Evolutionary conservation across 78 protist genomes (phyloP).

Genomic region (Paratrimastix pyriformis): DNA sequence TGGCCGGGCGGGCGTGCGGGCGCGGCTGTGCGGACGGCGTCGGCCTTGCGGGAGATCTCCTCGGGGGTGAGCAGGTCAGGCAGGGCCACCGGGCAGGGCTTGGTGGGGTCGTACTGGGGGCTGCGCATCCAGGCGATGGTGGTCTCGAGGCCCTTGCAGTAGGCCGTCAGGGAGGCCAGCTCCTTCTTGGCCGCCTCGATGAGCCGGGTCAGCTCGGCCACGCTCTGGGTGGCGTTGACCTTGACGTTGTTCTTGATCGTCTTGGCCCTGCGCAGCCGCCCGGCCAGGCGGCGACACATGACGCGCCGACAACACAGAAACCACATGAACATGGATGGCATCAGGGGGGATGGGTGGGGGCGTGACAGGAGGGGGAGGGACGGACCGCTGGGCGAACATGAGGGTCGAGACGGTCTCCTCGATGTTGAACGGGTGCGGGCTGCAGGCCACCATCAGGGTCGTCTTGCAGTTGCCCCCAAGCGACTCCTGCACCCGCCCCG

Average conservation of each 20-base stretch:
- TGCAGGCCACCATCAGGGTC: conserved; percentile 16
- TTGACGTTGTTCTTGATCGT: conserved; percentile 64
- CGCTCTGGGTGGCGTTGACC: conserved; percentile 52
- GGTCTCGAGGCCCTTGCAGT: background rate
- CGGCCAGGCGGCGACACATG: background rate
- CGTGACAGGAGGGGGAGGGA: background rate
- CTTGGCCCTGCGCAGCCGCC: conserved; percentile 52
- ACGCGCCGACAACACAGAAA: background rate
- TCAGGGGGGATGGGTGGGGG: background rate
- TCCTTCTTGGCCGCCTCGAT: conserved; percentile 8
- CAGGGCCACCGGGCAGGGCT: no score
- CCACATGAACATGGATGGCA: background rate
- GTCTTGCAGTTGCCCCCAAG: conserved; percentile 73
- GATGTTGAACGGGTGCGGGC: conserved; percentile 19
- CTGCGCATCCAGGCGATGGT: background rate
- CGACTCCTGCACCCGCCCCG: no score
- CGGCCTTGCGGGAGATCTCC: no score
- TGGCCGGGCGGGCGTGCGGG: no score
- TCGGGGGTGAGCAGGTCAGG: no score
- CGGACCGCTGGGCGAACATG: conserved; percentile 20
- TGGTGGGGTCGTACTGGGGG: no score
- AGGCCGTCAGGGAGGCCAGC: background rate
- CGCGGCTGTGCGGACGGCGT: no score
- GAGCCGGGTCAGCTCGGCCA: conserved; percentile 36
- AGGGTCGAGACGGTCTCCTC: conserved; percentile 38